Percentiles rank a stretch among this genome's conserved stretches.
Evolutionary conservation across 352 stramenopile genomes (phyloP).

Genomic region (Pythium volutum): DNA sequence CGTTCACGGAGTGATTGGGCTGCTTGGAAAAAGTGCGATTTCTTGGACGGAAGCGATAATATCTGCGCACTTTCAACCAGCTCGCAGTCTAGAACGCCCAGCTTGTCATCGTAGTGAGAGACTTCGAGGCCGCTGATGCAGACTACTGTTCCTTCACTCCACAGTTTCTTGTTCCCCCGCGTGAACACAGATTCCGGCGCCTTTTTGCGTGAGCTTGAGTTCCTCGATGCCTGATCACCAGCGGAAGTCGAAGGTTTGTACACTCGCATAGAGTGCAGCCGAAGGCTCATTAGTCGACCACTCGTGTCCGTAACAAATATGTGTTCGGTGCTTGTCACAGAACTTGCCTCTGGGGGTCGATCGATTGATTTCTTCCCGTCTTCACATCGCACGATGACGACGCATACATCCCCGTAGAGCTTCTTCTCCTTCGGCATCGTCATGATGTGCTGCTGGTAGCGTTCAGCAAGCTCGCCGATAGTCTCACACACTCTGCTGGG

Average conservation of each 20-base stretch:
- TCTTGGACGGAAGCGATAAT: constrained; percentile 55
- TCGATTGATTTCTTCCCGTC: constrained; percentile 1
- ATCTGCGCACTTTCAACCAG: constrained; percentile 55
- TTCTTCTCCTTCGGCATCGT: constrained; percentile 12
- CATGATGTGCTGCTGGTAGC: constrained; percentile 1
- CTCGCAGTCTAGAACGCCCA: constrained; percentile 52
- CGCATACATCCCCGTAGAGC: constrained; percentile 17
- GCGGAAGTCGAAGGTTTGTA: not conserved
- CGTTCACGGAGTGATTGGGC: constrained; percentile 20
- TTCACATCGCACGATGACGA: constrained; percentile 15
- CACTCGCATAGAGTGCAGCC: constrained; percentile 25
- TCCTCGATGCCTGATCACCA: not conserved
- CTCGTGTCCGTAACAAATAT: constrained; percentile 59
- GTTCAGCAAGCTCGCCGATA: not conserved
- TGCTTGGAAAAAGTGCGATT: constrained; percentile 43
- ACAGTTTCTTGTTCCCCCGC: constrained; percentile 43
- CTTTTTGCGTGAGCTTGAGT: constrained; percentile 17
- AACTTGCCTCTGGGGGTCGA: not conserved
- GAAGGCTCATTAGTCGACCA: constrained; percentile 53
- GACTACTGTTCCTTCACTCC: constrained; percentile 51
- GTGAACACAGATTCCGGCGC: constrained; percentile 38
- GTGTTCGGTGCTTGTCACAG: constrained; percentile 28
- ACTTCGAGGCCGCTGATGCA: constrained; percentile 57
- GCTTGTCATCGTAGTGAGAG: constrained; percentile 59
- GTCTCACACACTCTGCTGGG: not conserved